Evolutionary conservation across 495 filamentous ascomycete species (phyloP).

Genomic region (Neurospora sp.): DNA sequence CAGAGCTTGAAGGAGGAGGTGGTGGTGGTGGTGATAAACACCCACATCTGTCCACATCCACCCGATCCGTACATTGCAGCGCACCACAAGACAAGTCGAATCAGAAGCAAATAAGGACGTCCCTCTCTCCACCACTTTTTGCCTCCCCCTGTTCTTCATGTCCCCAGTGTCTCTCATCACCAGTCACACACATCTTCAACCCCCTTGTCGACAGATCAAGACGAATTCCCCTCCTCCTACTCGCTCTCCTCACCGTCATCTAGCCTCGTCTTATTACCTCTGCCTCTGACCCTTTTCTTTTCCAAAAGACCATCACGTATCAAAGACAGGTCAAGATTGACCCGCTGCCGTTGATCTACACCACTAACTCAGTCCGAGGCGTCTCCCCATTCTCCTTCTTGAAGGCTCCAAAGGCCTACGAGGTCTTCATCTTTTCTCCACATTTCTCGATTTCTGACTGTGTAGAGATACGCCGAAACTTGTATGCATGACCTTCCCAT

Average conservation of each 20-base stretch:
- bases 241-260: background rate
- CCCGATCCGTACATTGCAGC: background rate
- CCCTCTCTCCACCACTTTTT: background rate
- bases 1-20: constrained; percentile 4
- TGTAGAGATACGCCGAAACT: background rate
- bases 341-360: background rate
- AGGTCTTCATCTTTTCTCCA: too few species aligned
- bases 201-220: background rate
- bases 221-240: background rate
- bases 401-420: too few species aligned
- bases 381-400: background rate
- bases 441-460: background rate
- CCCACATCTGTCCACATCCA: background rate
- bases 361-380: background rate
- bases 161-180: background rate
- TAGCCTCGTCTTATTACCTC: background rate
- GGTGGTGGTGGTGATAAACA: constrained; percentile 2
- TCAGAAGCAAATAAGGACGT: background rate
- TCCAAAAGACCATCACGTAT: background rate
- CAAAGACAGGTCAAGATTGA: background rate
- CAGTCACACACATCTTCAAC: background rate
- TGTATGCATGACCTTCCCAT: background rate
- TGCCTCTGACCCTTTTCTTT: background rate
- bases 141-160: background rate
- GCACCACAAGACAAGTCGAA: background rate